Conservation (phyloP, 1,284 basidiomycete genomes). For the Sporisorium iseilematis-ciliati region DNA sequence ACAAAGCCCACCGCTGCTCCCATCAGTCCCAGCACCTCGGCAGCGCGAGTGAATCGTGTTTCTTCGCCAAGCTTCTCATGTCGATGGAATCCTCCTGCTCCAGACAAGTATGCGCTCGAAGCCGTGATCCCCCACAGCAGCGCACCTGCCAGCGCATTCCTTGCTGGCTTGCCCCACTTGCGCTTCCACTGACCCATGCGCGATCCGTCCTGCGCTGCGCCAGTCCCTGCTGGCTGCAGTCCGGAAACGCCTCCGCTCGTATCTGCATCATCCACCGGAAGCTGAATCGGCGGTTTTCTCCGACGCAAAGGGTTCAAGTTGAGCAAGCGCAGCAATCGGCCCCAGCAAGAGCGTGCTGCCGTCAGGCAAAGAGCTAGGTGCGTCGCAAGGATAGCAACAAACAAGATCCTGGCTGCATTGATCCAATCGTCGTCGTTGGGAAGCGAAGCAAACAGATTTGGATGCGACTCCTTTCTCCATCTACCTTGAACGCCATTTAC, state of each 20-base stretch:
- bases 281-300: conserved; percentile 25
- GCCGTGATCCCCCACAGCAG: conserved; percentile 63
- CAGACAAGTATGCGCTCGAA: conserved; percentile 59
- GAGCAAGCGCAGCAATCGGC: conserved; percentile 56
- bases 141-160: conserved; percentile 58
- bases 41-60: conserved; percentile 58
- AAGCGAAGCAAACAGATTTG: conserved; percentile 63
- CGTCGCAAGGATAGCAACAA: conserved; percentile 57
- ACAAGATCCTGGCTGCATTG: conserved; percentile 58
- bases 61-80: conserved; percentile 62
- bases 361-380: conserved; percentile 64
- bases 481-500: conserved; percentile 53
- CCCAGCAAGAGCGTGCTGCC: conserved; percentile 65
- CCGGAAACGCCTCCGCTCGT: not conserved
- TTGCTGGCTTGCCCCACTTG: conserved; percentile 56
- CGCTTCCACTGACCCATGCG: conserved; percentile 33
- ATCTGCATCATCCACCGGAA: conserved; percentile 17
- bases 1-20: conserved; percentile 65
- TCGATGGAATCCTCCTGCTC: conserved; percentile 61
- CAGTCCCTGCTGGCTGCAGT: not conserved
- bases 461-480: conserved; percentile 47
- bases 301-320: conserved; percentile 56
- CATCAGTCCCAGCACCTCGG: conserved; percentile 62
- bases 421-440: conserved; percentile 58
- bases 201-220: conserved; percentile 13